A percentile compares a stretch with the other conserved stretches of the same genome.
These are phyloP conservation scores for Aspergillus glaucus DNA, from an alignment of 2,329 filamentous ascomycete species.

Conservation along the genomic window DNA sequence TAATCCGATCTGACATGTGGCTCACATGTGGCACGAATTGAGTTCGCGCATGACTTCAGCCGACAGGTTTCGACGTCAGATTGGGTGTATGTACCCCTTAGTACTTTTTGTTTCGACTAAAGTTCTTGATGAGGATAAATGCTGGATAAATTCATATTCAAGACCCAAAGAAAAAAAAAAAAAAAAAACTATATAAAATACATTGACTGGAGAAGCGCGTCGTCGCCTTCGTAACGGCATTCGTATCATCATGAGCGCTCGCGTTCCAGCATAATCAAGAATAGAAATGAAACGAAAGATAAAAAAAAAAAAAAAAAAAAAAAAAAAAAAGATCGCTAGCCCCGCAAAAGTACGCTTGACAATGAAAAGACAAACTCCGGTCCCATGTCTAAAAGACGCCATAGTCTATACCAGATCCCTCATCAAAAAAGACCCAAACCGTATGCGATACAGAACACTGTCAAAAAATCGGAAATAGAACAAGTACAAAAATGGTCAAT, in stretches of 20 bases:
- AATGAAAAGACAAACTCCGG: constrained; percentile 10
- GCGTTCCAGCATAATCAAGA: neutral
- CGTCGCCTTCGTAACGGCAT: constrained; percentile 8
- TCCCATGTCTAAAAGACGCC: constrained; percentile 15
- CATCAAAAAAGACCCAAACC: constrained; percentile 2
- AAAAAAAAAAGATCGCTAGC: constrained; percentile 7
- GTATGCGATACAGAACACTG: neutral
- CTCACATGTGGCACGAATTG: neutral
- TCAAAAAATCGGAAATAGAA: neutral
- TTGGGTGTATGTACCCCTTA: neutral
- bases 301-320: constrained; percentile 4
- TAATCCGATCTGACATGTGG: neutral
- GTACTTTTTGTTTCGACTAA: too few species aligned
- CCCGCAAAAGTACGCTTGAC: constrained; percentile 8
- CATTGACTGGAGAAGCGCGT: neutral
- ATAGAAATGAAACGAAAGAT: constrained; percentile 3
- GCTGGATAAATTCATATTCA: neutral
- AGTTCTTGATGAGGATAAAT: neutral
- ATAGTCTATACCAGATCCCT: constrained; percentile 17
- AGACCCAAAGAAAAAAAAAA: neutral
- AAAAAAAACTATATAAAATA: neutral
- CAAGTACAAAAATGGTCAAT: neutral
- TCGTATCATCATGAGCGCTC: neutral
- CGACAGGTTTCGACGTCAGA: neutral
- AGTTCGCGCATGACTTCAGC: neutral